Percentiles rank a stretch among this genome's conserved stretches.
Evolutionary conservation across 2,329 filamentous ascomycete genomes (phyloP).

Genomic region (Monilinia vaccinii-corymbosi): DNA sequence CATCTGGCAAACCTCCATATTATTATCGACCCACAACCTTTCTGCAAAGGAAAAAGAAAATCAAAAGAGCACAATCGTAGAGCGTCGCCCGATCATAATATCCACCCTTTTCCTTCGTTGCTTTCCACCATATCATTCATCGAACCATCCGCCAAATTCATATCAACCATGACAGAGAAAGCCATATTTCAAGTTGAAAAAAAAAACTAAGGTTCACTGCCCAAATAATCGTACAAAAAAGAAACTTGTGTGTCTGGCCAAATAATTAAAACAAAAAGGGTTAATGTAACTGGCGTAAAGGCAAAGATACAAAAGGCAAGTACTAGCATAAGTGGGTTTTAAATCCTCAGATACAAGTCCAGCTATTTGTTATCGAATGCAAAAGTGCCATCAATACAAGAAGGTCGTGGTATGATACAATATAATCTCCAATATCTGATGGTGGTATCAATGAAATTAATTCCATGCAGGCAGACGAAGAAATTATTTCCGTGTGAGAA

Average conservation of each 20-base stretch:
- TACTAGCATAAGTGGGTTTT: background rate
- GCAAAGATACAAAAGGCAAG: background rate
- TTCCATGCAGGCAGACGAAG: background rate
- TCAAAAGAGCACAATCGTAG: background rate
- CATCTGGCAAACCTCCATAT: background rate
- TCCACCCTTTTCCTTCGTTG: background rate
- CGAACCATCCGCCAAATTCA: background rate
- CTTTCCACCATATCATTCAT: background rate
- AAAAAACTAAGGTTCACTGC: background rate
- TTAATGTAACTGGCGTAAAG: background rate
- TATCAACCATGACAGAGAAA: background rate
- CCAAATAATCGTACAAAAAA: slow-evolving; percentile 8
- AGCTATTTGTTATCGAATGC: background rate
- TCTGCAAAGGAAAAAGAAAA: background rate
- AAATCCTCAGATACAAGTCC: slow-evolving; percentile 1
- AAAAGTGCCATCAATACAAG: background rate
- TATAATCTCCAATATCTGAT: background rate
- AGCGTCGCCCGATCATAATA: background rate
- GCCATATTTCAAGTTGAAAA: background rate
- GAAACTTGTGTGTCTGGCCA: background rate
- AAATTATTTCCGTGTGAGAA: background rate
- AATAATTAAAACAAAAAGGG: background rate
- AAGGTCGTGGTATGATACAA: background rate
- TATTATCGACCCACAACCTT: background rate
- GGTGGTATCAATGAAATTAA: background rate